A percentile compares a stretch with the other conserved stretches of the same genome.
phyloP scores from a whole-genome alignment of 495 filamentous ascomycete genomes.

The Daldinia grandis region DNA sequence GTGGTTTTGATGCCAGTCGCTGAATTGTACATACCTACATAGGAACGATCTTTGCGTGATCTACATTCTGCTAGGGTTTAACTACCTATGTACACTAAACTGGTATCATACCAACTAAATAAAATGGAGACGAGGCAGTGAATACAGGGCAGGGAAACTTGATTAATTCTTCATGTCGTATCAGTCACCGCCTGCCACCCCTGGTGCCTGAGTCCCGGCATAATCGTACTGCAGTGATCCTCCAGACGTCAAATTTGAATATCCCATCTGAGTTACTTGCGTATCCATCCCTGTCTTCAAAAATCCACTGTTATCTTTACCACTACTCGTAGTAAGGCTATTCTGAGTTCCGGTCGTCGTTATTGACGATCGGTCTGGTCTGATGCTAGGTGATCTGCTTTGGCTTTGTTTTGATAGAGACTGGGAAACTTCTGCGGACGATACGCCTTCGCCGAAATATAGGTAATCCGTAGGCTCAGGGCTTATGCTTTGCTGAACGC shows the following conservation, averaged over 20 bases:
- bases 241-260: slow-evolving; percentile 10
- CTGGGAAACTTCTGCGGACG: background rate
- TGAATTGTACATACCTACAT: background rate
- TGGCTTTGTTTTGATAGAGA: background rate
- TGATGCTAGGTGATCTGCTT: background rate
- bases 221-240: background rate
- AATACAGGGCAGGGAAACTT: background rate
- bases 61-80: background rate
- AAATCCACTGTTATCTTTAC: slow-evolving; percentile 21
- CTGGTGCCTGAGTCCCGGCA: background rate
- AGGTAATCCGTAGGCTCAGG: background rate
- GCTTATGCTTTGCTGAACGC: background rate
- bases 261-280: slow-evolving; percentile 23
- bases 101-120: background rate
- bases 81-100: too few species aligned
- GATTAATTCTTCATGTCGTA: background rate
- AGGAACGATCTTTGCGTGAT: background rate
- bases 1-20: background rate
- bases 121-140: background rate
- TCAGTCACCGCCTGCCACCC: background rate
- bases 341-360: background rate
- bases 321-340: background rate
- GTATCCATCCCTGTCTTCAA: slow-evolving; percentile 13
- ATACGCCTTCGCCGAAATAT: background rate
- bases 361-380: background rate